phyloP scores from a whole-genome alignment of 2,329 filamentous ascomycete species.

The Ceratocystis alfenasii region DNA sequence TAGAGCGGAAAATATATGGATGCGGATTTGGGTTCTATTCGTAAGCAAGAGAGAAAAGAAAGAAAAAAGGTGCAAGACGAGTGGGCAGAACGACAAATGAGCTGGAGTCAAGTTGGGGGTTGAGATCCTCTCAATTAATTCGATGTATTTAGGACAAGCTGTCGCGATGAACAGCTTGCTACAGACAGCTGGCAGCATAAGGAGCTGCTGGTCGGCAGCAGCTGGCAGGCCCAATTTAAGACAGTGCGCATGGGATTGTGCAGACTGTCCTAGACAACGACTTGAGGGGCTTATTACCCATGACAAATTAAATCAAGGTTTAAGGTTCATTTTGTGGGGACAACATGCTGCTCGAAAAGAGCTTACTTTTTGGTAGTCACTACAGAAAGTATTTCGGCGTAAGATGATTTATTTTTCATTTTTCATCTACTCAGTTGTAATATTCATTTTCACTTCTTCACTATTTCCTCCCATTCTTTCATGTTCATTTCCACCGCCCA shows the following conservation, averaged over 20 bases:
- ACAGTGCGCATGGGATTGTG: neutral
- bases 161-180: constrained; percentile 23
- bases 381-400: no score
- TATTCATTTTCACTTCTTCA: no score
- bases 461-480: no score
- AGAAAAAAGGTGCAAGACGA: neutral
- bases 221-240: neutral
- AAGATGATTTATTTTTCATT: no score
- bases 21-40: neutral
- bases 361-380: no score
- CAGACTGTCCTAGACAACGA: neutral
- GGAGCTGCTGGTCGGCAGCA: neutral
- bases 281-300: neutral
- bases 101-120: neutral
- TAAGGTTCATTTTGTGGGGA: neutral
- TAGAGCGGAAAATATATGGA: neutral
- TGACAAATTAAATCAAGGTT: neutral
- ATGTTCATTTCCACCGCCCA: neutral
- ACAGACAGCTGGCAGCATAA: neutral
- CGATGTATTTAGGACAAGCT: constrained; percentile 25
- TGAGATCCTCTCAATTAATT: neutral
- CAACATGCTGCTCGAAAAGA: neutral
- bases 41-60: neutral
- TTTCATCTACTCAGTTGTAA: no score
- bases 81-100: neutral